Percentiles rank a stretch among this genome's conserved stretches.
phyloP scores from a whole-genome alignment of 257 asterid genomes.

The Nicotiana otophora region DNA sequence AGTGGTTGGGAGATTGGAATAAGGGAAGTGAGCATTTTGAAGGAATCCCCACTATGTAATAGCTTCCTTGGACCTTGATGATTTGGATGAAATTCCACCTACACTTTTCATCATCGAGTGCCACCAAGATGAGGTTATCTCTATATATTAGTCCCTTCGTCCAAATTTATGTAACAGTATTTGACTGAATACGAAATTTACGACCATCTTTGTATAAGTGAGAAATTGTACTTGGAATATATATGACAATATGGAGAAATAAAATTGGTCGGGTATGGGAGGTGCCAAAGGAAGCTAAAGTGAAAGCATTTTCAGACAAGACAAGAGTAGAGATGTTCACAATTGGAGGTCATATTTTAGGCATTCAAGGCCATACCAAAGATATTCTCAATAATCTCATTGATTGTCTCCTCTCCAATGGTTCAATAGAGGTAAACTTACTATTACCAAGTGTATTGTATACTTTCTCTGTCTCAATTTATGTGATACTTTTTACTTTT shows the following conservation, averaged over 20 bases:
- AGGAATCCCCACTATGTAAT: constrained; percentile 28
- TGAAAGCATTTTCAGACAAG: constrained; percentile 52
- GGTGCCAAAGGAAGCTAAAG: constrained; percentile 54
- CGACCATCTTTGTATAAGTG: no score
- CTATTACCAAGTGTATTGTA: no score
- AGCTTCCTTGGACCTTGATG: constrained; percentile 10
- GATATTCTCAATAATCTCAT: constrained; percentile 54
- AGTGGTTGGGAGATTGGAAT: constrained; percentile 80
- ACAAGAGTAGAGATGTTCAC: constrained; percentile 67
- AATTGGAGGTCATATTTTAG: constrained; percentile 47
- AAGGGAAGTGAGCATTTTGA: constrained; percentile 39
- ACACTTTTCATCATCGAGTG: constrained; percentile 52
- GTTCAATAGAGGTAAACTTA: constrained; percentile 36
- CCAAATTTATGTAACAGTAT: no score
- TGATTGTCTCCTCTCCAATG: constrained; percentile 43
- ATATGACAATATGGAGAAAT: not conserved
- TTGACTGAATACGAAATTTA: no score
- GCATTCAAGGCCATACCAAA: constrained; percentile 72
- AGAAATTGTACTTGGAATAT: no score
- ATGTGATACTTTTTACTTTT: no score
- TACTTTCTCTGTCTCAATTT: no score
- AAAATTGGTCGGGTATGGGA: constrained; percentile 47
- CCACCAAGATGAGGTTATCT: constrained; percentile 71
- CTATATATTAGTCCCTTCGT: not conserved
- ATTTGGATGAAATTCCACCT: constrained; percentile 40